A percentile compares a stretch with the other conserved stretches of the same genome.
Conservation (phyloP, 23 red algal species). For the Gracilariopsis chorda region DNA sequence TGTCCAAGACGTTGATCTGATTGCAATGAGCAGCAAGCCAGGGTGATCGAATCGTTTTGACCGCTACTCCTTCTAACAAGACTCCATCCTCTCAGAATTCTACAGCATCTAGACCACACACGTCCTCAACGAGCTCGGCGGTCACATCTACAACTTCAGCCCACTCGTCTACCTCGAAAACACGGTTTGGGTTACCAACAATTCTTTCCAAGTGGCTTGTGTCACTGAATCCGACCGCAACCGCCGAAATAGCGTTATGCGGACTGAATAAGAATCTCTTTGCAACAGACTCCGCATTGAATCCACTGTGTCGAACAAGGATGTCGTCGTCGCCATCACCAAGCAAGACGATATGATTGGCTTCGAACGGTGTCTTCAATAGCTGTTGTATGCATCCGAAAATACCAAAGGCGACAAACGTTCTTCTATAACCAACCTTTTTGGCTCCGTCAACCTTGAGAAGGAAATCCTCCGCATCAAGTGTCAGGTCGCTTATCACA, state of each 20-base stretch:
- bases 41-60: too few species aligned
- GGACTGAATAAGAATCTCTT: background rate
- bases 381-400: background rate
- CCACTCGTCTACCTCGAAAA: background rate
- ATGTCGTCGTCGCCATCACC: background rate
- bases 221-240: background rate
- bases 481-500: background rate
- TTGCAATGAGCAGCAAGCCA: too few species aligned
- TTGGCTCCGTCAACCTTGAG: background rate
- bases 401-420: background rate
- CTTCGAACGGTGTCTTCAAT: background rate
- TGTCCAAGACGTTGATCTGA: too few species aligned
- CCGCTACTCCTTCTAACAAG: too few species aligned
- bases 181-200: background rate
- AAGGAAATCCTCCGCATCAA: background rate
- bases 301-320: background rate
- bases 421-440: background rate
- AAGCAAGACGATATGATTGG: slow-evolving; percentile 10
- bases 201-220: background rate
- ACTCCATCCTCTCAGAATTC: slow-evolving; percentile 1
- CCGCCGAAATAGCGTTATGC: slow-evolving; percentile 11
- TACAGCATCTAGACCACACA: background rate
- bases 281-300: background rate
- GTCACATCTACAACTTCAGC: slow-evolving; percentile 1
- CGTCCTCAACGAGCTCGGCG: background rate